Evolutionary conservation across 2,329 filamentous ascomycete species (phyloP), one percentile per base, ranked within the genome.

Genomic region (Incumbomyces lentus): DNA sequence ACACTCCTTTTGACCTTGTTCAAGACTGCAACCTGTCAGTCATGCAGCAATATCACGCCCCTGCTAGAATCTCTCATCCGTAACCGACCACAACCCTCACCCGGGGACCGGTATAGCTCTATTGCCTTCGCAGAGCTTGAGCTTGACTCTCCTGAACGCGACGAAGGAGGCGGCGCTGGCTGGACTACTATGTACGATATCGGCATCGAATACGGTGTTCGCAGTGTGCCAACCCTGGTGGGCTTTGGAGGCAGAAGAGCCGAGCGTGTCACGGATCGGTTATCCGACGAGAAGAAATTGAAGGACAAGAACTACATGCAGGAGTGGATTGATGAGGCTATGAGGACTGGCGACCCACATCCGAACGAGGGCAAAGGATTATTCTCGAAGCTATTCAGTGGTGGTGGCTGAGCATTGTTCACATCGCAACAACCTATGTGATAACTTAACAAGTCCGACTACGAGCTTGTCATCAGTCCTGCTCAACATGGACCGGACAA

Each of bases 91-190:
- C n/a, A 30, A 4, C 40, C 45, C 6, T 44, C 42, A 7, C 43
- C 48, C 1, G 46, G 39, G 16, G 55, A 57, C 14, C 49, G 43
- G 17, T 57, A 47, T 39, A 48, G 51, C 6, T 34, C 32, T 2
- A 48, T 57, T n/a, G 52, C 53, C 1, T 52, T 57, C 34, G 55
- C 55, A 14, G 55, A 57, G 37, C 36, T 57, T 8, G 51, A 55
- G 36, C 47, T 57, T 12, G 55, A 57, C 40, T 51, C 48, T 19
- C 51, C 55, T 14, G 55, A 55, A 45, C 73, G n/a, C n/a, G 51
- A 49, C 31, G 49, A 53, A 43, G 54, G 53, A 30, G 51, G 40
- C n/a, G 42, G 42, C 4, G 31, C 13, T 37, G 42, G 42, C 6
- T 45, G 42, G 42, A 29, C 42, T 12, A 37, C 44, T 5, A 55